Evolutionary conservation across 768 basidiomycete species (phyloP), one percentile per base, ranked within the genome.

Genomic region (Lactifluus rugatus): DNA sequence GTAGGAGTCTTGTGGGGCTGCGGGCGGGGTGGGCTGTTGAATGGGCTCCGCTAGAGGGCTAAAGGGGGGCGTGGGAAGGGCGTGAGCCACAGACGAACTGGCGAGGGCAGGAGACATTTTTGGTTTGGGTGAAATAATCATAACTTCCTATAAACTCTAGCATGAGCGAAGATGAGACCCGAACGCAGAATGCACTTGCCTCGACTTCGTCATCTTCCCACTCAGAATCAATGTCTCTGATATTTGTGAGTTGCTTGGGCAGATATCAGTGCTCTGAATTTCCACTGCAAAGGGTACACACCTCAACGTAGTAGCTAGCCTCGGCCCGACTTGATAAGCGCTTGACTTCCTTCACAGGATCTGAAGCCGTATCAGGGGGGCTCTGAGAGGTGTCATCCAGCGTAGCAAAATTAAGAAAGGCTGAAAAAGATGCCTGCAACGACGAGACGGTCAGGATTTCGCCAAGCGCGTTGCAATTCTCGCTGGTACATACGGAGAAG

Each of bases 191-290:
- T 25, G 10, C 19, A 41, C 63, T 48, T 52, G 48, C 63, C 51
- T 64, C 63, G 19, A 64, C 61, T 16, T 64, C 63, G 34, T 64
- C 63, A 6, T 64, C 63, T 9, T 64, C 63, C 63, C 63, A 64
- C 36, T 64, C 63, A 8, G 61, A 62, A 26, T 64, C 63, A 46
- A 64, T 17, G 44, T 64, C 63, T 46, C 48, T 42, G 7, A 64
- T 62, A 45, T 64, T 62, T 26, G 54, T 56, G 19, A 64, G 39
- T 52, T 62, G 61, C 63, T 64, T 45, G 19, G 28, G 14, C 16
- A 14, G 37, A 14, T 17, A 44, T 56, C 16, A 56, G 61, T 21
- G 11, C 7, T 16, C 49, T 45, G 39, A 23, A 31, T 26, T 16
- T 26, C 32, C 44, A 25, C n/a, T 5, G 19, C 34, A 39, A 14